phyloP scores from a whole-genome alignment of 2,329 filamentous ascomycete genomes.

The Helotiales sp. region DNA sequence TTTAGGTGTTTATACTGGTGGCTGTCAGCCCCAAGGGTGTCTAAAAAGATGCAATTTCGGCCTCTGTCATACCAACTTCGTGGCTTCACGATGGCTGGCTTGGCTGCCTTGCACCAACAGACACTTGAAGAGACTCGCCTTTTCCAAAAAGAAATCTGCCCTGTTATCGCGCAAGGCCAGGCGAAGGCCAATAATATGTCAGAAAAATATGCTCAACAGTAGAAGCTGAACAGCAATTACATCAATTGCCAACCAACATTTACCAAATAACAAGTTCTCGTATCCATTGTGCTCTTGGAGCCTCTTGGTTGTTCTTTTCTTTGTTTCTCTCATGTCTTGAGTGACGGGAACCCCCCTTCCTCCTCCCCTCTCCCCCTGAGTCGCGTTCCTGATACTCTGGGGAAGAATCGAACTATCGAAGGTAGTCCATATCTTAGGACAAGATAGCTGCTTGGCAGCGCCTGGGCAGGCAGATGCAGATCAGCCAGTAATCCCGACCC shows the following conservation, averaged over 20 bases:
- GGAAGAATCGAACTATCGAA: background rate
- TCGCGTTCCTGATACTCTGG: background rate
- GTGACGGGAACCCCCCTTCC: too few species aligned
- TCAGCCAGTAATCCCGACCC: background rate
- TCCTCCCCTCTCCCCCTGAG: too few species aligned
- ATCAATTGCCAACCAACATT: background rate
- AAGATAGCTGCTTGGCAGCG: background rate
- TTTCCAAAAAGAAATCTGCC: background rate
- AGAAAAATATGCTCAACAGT: background rate
- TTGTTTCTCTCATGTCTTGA: background rate
- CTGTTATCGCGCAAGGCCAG: background rate
- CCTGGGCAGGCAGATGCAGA: background rate
- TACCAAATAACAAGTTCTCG: background rate
- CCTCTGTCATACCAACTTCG: background rate
- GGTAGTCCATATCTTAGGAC: background rate
- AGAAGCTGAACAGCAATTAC: background rate
- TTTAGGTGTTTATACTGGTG: background rate
- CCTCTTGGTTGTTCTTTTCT: background rate
- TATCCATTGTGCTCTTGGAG: background rate
- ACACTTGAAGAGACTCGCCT: background rate
- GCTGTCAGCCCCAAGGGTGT: background rate
- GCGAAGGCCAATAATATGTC: background rate
- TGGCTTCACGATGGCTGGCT: conserved; percentile 4
- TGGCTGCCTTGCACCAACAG: background rate
- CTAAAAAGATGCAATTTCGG: conserved; percentile 9